phyloP scores from a whole-genome alignment of 2,329 filamentous ascomycete genomes.

The Xylaria sp. region DNA sequence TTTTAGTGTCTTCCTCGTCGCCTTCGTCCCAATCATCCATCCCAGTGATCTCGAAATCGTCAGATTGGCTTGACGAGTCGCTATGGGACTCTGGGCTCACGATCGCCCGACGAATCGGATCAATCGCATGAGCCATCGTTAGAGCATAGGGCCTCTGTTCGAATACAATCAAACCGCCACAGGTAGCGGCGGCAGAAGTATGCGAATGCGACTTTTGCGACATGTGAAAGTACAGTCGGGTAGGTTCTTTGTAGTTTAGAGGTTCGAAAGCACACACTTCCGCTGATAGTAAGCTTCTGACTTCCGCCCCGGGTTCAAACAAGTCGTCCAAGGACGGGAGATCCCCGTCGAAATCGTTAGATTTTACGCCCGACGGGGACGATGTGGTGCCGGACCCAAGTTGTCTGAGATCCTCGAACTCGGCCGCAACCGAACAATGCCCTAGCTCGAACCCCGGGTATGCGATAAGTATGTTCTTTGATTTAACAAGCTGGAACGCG shows the following conservation, averaged over 20 bases:
- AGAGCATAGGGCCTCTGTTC: slow-evolving; percentile 1
- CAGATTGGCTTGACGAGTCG: slow-evolving; percentile 11
- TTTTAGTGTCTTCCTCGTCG: slow-evolving; percentile 7
- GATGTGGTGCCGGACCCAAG: slow-evolving; percentile 3
- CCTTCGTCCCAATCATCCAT: slow-evolving; percentile 24
- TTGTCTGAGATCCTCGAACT: slow-evolving; percentile 20
- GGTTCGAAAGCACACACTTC: slow-evolving; percentile 18
- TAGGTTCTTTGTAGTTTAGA: neutral
- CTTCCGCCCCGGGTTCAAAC: neutral
- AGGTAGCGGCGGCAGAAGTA: slow-evolving; percentile 16
- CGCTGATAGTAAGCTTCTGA: slow-evolving; percentile 11
- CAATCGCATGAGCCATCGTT: slow-evolving; percentile 20
- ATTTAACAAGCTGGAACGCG: slow-evolving; percentile 22
- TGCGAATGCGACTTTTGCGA: slow-evolving; percentile 9
- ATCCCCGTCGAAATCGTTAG: neutral
- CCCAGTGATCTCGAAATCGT: slow-evolving; percentile 25
- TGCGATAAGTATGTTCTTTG: slow-evolving; percentile 7
- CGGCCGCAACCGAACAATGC: slow-evolving; percentile 23
- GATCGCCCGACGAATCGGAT: neutral
- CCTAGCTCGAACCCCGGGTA: slow-evolving; percentile 26
- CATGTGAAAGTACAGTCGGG: slow-evolving; percentile 18
- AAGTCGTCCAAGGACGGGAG: neutral
- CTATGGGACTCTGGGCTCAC: neutral
- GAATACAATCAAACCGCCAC: slow-evolving; percentile 17
- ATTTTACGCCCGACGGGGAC: neutral